Evolutionary conservation across 2,329 filamentous ascomycete species (phyloP).

Genomic region (Penicillium janthinellum): DNA sequence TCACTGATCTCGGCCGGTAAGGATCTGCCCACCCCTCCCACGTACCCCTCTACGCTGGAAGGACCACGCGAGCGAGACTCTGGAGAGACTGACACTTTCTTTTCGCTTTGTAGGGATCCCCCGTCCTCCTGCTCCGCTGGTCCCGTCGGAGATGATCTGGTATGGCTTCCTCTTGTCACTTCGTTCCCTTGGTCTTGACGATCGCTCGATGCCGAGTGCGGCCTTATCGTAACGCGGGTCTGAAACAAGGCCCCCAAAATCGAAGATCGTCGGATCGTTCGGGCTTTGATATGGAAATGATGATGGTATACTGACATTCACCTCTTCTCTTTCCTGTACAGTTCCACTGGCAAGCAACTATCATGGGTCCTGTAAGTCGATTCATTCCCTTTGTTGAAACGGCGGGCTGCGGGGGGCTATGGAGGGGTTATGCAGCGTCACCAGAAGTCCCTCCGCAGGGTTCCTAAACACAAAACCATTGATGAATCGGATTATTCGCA

Average conservation of each 20-base stretch:
- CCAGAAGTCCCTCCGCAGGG: background rate
- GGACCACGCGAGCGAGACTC: slow-evolving; percentile 10
- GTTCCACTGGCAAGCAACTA: slow-evolving; percentile 99
- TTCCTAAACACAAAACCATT: too few relatives aligned
- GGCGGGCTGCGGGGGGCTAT: background rate
- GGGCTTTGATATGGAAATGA: background rate
- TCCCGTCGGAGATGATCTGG: slow-evolving; percentile 94
- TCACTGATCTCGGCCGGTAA: slow-evolving; percentile 56
- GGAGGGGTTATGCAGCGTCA: slow-evolving; percentile 1
- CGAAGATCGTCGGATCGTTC: slow-evolving; percentile 5
- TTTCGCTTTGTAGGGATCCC: slow-evolving; percentile 71
- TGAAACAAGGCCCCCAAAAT: slow-evolving; percentile 6
- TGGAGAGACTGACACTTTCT: slow-evolving; percentile 17
- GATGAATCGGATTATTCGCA: background rate
- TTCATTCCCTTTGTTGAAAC: slow-evolving; percentile 9
- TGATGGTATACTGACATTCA: slow-evolving; percentile 33
- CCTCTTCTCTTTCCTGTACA: slow-evolving; percentile 47
- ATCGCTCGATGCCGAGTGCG: slow-evolving; percentile 14
- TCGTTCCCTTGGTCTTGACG: slow-evolving; percentile 10
- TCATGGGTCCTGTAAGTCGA: slow-evolving; percentile 94
- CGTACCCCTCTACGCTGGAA: background rate
- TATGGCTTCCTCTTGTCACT: slow-evolving; percentile 54
- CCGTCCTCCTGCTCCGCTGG: slow-evolving; percentile 98
- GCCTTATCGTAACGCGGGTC: slow-evolving; percentile 29
- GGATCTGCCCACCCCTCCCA: slow-evolving; percentile 24